Conservation (phyloP, 148 eudicot species). For the Rhododendron henanense region DNA sequence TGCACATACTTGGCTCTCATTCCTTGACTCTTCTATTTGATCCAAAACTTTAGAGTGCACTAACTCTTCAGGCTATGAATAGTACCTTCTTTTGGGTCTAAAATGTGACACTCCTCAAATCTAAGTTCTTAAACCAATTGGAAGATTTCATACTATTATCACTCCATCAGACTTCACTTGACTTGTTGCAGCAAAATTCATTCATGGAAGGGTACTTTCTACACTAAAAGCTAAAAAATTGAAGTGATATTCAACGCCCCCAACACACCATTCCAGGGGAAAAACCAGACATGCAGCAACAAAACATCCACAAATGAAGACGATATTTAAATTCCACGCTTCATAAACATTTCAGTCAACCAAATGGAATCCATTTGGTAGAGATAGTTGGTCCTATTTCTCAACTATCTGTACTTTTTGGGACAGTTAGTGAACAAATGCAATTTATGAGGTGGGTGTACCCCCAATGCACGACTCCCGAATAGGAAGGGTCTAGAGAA, state of each 20-base stretch:
- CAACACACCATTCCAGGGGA: neutral
- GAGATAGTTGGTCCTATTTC: neutral
- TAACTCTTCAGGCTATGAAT: neutral
- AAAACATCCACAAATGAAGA: neutral
- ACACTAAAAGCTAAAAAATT: neutral
- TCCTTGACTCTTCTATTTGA: neutral
- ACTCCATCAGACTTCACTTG: slow-evolving; percentile 1
- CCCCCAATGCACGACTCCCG: neutral
- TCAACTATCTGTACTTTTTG: neutral
- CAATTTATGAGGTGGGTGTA: neutral
- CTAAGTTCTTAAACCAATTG: neutral
- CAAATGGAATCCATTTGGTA: neutral
- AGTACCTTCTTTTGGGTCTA: neutral
- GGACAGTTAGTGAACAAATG: neutral
- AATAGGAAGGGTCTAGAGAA: neutral
- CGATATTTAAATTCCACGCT: neutral
- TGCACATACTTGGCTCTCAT: neutral
- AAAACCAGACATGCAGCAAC: neutral
- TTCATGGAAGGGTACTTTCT: neutral
- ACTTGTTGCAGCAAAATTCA: neutral
- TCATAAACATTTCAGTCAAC: neutral
- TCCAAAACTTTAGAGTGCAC: neutral
- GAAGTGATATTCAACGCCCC: neutral
- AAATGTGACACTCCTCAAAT: too few species aligned
- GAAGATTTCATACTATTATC: neutral